A percentile compares a stretch with the other conserved stretches of the same genome.
phyloP scores from a whole-genome alignment of 805 yeast genomes.

The Yamadazyma ubonensis region DNA sequence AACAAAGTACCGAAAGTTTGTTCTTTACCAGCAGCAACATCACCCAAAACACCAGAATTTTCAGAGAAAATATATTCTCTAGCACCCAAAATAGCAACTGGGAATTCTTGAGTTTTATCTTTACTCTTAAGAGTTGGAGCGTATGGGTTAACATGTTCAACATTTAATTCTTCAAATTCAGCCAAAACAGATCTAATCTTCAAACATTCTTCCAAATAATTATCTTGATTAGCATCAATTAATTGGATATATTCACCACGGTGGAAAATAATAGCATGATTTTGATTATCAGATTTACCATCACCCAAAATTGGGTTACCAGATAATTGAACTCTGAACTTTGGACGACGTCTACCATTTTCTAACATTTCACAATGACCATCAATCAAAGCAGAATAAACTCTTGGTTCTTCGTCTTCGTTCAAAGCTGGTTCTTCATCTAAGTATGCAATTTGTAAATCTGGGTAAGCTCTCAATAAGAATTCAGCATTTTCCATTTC shows the following conservation, averaged over 20 bases:
- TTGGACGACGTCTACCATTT: slow-evolving; percentile 59
- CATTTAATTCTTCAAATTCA: slow-evolving; percentile 64
- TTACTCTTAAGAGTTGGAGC: slow-evolving; percentile 68
- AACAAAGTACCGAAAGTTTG: slow-evolving; percentile 85
- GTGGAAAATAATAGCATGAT: slow-evolving; percentile 69
- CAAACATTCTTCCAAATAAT: slow-evolving; percentile 77
- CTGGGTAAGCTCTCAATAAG: slow-evolving; percentile 64
- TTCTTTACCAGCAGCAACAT: slow-evolving; percentile 85
- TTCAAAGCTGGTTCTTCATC: slow-evolving; percentile 49
- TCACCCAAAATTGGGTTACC: slow-evolving; percentile 85
- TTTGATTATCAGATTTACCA: slow-evolving; percentile 83
- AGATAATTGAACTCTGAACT: slow-evolving; percentile 62
- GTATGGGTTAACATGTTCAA: slow-evolving; percentile 76
- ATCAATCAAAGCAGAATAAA: slow-evolving; percentile 68
- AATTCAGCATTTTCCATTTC: slow-evolving; percentile 61
- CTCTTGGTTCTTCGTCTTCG: slow-evolving; percentile 45
- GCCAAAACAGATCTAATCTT: slow-evolving; percentile 72
- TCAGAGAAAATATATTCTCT: slow-evolving; percentile 83
- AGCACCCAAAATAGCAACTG: slow-evolving; percentile 83
- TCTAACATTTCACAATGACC: slow-evolving; percentile 62
- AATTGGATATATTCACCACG: slow-evolving; percentile 81
- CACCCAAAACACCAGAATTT: slow-evolving; percentile 78
- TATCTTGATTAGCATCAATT: slow-evolving; percentile 83
- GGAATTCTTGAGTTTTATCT: slow-evolving; percentile 43
- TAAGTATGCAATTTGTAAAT: slow-evolving; percentile 60